phyloP scores from a whole-genome alignment of 305 asterid genomes.

The Stenogyne calaminthoides region DNA sequence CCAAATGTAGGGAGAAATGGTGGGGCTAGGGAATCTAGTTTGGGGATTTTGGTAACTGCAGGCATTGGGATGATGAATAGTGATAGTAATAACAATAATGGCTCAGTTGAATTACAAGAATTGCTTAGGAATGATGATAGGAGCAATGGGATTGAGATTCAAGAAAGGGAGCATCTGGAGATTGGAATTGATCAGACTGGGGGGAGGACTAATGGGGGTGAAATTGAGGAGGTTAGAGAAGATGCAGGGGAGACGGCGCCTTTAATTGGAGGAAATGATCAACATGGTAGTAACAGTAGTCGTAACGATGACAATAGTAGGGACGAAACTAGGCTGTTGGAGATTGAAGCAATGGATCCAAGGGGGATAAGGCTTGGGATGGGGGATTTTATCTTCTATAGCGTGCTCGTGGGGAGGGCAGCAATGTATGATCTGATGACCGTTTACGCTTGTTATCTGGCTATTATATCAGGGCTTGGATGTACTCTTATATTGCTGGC shows the following conservation, averaged over 20 bases:
- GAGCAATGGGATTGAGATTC: conserved; percentile 33
- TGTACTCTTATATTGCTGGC: conserved; percentile 89
- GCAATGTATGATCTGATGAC: conserved; percentile 99
- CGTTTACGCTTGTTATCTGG: conserved; percentile 96
- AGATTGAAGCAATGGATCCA: conserved; percentile 41
- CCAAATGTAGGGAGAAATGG: conserved; percentile 55
- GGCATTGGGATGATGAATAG: conserved; percentile 50
- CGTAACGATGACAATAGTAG: conserved; percentile 23
- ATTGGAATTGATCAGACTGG: conserved; percentile 38
- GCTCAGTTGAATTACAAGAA: conserved; percentile 60
- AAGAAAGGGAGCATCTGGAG: conserved; percentile 33
- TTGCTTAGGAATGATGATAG: conserved; percentile 36
- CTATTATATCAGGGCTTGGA: conserved; percentile 89
- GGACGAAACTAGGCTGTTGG: conserved; percentile 29
- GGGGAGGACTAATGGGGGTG: conserved; percentile 39
- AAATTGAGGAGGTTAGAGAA: conserved; percentile 64
- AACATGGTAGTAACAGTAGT: conserved; percentile 1
- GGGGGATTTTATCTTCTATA: conserved; percentile 91
- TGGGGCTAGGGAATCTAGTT: conserved; percentile 45
- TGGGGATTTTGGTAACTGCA: conserved; percentile 63
- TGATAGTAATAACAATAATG: conserved; percentile 28
- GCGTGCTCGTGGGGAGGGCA: conserved; percentile 95
- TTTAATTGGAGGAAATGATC: conserved; percentile 54
- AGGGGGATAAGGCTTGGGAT: conserved; percentile 91
- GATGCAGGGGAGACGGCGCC: conserved; percentile 72